Evolutionary conservation across 306 rosid species (phyloP), one percentile per base, ranked within the genome.

Genomic region (Elaeagnus macrophylla): DNA sequence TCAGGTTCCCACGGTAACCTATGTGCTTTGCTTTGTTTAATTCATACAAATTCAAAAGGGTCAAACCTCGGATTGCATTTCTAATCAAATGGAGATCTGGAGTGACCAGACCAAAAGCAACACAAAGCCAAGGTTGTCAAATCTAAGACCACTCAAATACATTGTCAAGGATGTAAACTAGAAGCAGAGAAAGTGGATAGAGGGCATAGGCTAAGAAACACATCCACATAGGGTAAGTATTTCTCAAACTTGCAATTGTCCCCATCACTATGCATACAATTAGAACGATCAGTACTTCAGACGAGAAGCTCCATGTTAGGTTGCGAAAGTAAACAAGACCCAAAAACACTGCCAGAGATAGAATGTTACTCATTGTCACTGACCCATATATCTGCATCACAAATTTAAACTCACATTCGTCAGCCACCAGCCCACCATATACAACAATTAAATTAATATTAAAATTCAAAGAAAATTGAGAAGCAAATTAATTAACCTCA

Each of bases 201-300:
- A 68, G 65, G 14, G 56, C 25, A 1, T 36, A 25, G 45, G 75
- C 75, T 18, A 69, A 35, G 37, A 59, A 17, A 50, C 35, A 43
- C 56, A 45, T 46, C 72, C 79, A 68, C 37, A 68, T 61, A 37
- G 68, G 71, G 37, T 65, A 74, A 39, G 72, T 74, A 39, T 67
- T 74, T 37, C 71, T 60, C n/a, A 39, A 59, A 43, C 75, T 19
- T 14, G 65, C 68, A 18, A 64, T 45, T 4, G 19, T 32, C 5
- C 79, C 65, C 72, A 69, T 64, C 7, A 56, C 44, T 11, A 66
- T 45, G 72, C 79, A 69, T 12, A 74, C 72, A 15, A 69, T 11
- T n/a, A 65, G 19, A 42, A 69, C 40, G 32, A 69, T 51, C 3
- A 75, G 72, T 36, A 69, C 75, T 51, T 75, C 75, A 1, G 75